Evolutionary conservation across 495 filamentous ascomycete species (phyloP), one percentile per base, ranked within the genome.

Genomic region (Jackrogersella multiformis): DNA sequence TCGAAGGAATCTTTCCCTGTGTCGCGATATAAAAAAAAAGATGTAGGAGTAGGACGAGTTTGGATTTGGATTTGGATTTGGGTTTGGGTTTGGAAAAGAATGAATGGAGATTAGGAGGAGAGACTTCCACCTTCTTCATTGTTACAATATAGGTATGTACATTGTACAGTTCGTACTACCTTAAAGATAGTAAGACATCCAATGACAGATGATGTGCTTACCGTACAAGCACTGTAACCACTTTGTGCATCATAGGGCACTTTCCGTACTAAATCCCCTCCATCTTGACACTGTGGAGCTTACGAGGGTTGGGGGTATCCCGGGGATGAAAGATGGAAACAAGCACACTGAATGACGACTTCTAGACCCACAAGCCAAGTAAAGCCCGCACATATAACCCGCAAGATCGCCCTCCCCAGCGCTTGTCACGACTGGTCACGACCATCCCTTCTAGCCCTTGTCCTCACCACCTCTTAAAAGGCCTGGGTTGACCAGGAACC

Each of bases 311-410:
- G 15, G 32, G 38, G 36, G 26, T 41, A 18, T 53, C 21, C 21
- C 10, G n/a, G 34, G 36, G 9, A n/a, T n/a, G 18, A 8, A 21
- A 20, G 28, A 52, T 8, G 13, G 41, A 51, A 46, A 48, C 8
- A 64, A 24, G 30, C 20, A 36, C 41, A 38, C 23, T 20, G 24
- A 49, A 65, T 69, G 66, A 69, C 66, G 66, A 64, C 51, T 62
- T 8, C 36, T 15, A 13, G 45, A 42, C 39, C 65, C 57, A 67
- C 56, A 34, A n/a, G 52, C 56, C 41, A 66, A 66, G 55, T 15
- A 6, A 39, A 57, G n/a, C 16, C 10, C 53, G 49, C 34, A 18
- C 53, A 56, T n/a, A 34, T 36, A 46, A 10, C 53, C 52, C 34
- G 26, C 65, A 53, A 35, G 53, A 59, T 56, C 53, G 28, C 20